Conservation (phyloP, 192 early-diverging fungal genomes). For the Bifiguratus adelaidae region DNA sequence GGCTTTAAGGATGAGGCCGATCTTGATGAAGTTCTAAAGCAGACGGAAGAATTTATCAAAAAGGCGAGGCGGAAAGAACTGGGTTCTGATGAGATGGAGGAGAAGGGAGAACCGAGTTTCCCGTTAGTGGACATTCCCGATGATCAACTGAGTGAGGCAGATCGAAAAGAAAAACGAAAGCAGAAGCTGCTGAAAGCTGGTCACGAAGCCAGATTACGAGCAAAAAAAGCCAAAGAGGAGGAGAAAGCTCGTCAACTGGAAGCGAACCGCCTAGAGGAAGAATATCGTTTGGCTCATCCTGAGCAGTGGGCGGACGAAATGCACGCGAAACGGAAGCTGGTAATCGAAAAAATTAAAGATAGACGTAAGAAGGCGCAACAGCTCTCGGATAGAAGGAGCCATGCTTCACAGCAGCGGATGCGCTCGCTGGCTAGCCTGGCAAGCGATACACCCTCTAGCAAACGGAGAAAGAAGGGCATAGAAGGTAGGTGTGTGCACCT, state of each 20-base stretch:
- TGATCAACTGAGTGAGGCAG: constrained; percentile 62
- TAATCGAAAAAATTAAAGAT: constrained; percentile 63
- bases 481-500: constrained; percentile 24
- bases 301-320: constrained; percentile 63
- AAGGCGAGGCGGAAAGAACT: constrained; percentile 70
- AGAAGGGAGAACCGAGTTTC: constrained; percentile 53
- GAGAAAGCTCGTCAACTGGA: constrained; percentile 54
- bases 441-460: constrained; percentile 35
- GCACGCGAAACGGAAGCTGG: constrained; percentile 45
- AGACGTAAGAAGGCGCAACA: constrained; percentile 61
- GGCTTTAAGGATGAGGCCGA: constrained; percentile 63
- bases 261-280: constrained; percentile 55
- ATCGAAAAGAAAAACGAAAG: constrained; percentile 76
- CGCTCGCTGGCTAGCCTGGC: constrained; percentile 78
- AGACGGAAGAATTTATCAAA: constrained; percentile 50
- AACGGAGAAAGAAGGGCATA: constrained; percentile 46
- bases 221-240: constrained; percentile 64
- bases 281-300: constrained; percentile 53
- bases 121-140: constrained; percentile 72
- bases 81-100: constrained; percentile 72
- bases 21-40: constrained; percentile 62
- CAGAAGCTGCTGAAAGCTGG: constrained; percentile 70
- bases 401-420: constrained; percentile 79
- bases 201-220: constrained; percentile 64
- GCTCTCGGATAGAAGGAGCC: constrained; percentile 77